These are phyloP conservation scores for Bacidia rubella DNA, from an alignment of 495 filamentous ascomycete species.

Conservation along the genomic window DNA sequence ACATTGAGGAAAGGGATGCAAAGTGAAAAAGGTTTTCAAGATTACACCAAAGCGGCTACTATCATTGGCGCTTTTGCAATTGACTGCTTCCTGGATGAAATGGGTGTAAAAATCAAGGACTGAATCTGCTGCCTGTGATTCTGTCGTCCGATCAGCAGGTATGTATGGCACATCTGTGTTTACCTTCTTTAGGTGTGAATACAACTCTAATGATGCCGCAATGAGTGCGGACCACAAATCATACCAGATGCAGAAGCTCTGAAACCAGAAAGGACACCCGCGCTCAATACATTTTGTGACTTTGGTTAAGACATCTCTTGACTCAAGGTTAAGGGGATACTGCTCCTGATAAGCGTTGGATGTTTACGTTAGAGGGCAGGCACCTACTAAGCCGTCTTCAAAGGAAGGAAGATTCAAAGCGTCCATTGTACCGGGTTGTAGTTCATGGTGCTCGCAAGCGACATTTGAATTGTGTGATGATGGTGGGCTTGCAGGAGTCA, in stretches of 20 bases:
- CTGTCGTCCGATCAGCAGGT: not conserved
- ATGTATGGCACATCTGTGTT: not conserved
- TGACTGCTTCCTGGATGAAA: not conserved
- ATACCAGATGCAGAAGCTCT: not conserved
- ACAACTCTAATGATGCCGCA: not conserved
- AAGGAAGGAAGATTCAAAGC: not conserved
- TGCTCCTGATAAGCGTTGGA: not conserved
- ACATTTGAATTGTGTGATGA: not conserved
- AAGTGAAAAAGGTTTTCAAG: not conserved
- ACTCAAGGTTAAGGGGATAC: not conserved
- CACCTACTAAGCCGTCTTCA: not conserved
- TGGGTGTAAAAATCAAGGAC: not conserved
- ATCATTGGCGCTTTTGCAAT: not conserved
- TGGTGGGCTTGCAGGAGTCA: not conserved
- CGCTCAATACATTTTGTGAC: not conserved
- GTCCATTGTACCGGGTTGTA: not conserved
- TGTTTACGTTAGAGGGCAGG: not conserved
- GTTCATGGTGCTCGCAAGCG: not conserved
- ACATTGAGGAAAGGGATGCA: not conserved
- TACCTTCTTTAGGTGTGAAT: not conserved
- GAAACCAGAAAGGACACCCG: not conserved
- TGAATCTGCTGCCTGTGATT: not conserved
- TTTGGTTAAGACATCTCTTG: not conserved
- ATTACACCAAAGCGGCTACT: not conserved
- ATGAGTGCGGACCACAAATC: not conserved